phyloP scores from a whole-genome alignment of 2,329 filamentous ascomycete genomes.

The Ophiostoma ulmi region DNA sequence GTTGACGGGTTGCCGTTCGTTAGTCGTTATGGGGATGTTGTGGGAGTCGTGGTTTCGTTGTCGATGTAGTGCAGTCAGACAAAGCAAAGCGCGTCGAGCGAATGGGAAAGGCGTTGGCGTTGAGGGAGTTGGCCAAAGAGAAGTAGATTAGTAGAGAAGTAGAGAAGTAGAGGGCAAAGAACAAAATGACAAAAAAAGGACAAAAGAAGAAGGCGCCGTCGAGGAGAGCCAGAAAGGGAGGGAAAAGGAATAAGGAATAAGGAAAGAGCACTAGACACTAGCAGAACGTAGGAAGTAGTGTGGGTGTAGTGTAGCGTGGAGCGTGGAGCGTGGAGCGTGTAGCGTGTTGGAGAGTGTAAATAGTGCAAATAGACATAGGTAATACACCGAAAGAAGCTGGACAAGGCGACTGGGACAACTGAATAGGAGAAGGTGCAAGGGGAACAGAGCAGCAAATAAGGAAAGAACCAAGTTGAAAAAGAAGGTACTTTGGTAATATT shows the following conservation, averaged over 20 bases:
- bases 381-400: not conserved
- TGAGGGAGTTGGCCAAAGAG: not conserved
- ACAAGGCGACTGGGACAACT: not conserved
- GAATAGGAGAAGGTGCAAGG: not conserved
- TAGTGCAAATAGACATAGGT: conserved; percentile 10
- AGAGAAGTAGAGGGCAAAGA: not conserved
- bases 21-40: not conserved
- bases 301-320: not conserved
- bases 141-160: not conserved
- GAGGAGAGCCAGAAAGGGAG: not conserved
- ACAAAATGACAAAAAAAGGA: not conserved
- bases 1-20: not conserved
- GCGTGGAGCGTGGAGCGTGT: not conserved
- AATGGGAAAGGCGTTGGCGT: not conserved
- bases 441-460: not conserved
- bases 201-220: not conserved
- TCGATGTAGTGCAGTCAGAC: not conserved
- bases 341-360: not conserved
- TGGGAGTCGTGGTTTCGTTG: not conserved
- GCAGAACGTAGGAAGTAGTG: not conserved
- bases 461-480: not conserved
- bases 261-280: conserved; percentile 6
- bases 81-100: conserved; percentile 6
- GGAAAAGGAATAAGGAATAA: not conserved
- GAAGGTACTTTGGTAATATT: not conserved